phyloP scores from a whole-genome alignment of 352 stramenopile species.

The Plasmopara muralis region DNA sequence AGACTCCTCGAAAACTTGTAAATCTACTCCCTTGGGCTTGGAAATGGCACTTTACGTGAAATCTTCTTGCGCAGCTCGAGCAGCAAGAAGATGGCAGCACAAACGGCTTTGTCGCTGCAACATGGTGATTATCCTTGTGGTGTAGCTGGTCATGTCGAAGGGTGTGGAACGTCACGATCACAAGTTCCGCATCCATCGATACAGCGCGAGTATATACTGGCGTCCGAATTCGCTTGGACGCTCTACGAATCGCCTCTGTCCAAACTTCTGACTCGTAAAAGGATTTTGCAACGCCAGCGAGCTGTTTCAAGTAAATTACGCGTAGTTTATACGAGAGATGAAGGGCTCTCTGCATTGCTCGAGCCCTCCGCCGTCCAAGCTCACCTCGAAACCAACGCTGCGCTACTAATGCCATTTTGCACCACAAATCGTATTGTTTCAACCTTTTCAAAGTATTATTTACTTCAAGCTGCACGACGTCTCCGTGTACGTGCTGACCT shows the following conservation, averaged over 20 bases:
- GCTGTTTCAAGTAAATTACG: constrained; percentile 19
- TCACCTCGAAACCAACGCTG: constrained; percentile 62
- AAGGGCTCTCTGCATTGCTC: constrained; percentile 26
- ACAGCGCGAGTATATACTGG: constrained; percentile 39
- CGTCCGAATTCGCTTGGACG: constrained; percentile 25
- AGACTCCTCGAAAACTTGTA: constrained; percentile 29
- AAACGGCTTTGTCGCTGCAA: not conserved
- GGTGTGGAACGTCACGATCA: constrained; percentile 57
- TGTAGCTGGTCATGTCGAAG: constrained; percentile 19
- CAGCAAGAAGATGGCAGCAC: constrained; percentile 29
- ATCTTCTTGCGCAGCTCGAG: constrained; percentile 39
- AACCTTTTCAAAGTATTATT: constrained; percentile 50
- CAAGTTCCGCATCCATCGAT: constrained; percentile 48
- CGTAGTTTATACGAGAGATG: constrained; percentile 25
- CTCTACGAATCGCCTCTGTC: constrained; percentile 23
- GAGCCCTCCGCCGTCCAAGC: constrained; percentile 26
- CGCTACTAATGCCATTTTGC: constrained; percentile 28
- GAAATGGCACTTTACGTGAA: constrained; percentile 35
- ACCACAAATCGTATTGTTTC: constrained; percentile 63
- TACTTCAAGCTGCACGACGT: constrained; percentile 67
- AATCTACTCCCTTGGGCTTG: constrained; percentile 20
- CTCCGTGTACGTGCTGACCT: constrained; percentile 47
- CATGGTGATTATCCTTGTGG: not conserved
- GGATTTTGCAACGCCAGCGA: constrained; percentile 18
- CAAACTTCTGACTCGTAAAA: constrained; percentile 32